Percentiles rank a stretch among this genome's conserved stretches.
phyloP scores from a whole-genome alignment of 2,329 filamentous ascomycete genomes.

The Apiospora koreana region DNA sequence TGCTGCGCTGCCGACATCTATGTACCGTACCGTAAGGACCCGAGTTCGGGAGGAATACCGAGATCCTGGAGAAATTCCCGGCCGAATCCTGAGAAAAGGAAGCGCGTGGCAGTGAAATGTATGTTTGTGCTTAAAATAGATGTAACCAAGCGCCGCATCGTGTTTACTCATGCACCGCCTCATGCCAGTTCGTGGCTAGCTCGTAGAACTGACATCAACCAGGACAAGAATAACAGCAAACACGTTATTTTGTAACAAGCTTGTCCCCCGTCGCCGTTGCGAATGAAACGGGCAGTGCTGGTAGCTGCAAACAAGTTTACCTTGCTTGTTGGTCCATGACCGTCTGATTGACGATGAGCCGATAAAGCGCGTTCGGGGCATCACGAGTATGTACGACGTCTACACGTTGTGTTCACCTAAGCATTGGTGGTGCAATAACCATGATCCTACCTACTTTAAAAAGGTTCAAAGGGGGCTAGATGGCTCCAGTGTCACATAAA shows the following conservation, averaged over 20 bases:
- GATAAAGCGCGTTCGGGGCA: background rate
- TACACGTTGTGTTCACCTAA: background rate
- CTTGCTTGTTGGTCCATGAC: too few species aligned
- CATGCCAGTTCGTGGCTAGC: background rate
- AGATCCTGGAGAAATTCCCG: background rate
- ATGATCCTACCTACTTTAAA: too few species aligned
- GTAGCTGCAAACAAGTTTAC: too few species aligned
- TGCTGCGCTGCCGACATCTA: background rate
- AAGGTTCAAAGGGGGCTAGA: too few species aligned
- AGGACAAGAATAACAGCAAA: background rate
- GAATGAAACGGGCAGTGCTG: background rate
- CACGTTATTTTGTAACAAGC: background rate
- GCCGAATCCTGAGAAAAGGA: background rate
- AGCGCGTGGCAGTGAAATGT: background rate
- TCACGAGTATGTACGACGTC: background rate
- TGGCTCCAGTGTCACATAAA: too few species aligned
- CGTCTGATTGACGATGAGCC: too few species aligned
- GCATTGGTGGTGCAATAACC: too few species aligned
- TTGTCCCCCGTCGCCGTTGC: background rate
- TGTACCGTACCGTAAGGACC: background rate
- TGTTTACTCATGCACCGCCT: background rate
- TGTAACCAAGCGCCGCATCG: background rate
- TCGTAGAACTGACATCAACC: background rate
- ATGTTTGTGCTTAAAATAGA: background rate
- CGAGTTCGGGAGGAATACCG: background rate